A percentile compares a stretch with the other conserved stretches of the same genome.
These are phyloP conservation scores for Protomyces inundatus DNA, from an alignment of 1,139 yeast genomes.

Conservation along the genomic window DNA sequence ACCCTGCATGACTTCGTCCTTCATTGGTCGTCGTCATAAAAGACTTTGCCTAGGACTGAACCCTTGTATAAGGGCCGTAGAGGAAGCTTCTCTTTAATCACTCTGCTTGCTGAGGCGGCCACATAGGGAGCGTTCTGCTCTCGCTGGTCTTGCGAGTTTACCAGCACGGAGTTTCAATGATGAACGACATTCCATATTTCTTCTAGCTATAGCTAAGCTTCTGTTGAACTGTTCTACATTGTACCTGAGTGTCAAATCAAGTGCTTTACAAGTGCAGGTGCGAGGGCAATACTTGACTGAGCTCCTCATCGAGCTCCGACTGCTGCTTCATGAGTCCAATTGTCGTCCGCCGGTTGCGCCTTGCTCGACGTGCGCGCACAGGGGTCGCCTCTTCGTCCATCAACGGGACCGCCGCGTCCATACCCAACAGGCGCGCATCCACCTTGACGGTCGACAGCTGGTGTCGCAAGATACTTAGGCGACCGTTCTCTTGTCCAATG, in stretches of 20 bases:
- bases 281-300: slow-evolving; percentile 2
- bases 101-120: slow-evolving; percentile 1
- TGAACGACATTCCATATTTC: background rate
- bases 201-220: no score
- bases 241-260: no score
- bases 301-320: slow-evolving; percentile 9
- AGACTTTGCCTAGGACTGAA: background rate
- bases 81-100: background rate
- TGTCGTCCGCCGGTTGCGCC: slow-evolving; percentile 19
- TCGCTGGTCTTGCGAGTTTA: background rate
- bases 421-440: slow-evolving; percentile 3
- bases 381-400: slow-evolving; percentile 14
- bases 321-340: slow-evolving; percentile 6
- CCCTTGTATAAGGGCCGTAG: slow-evolving; percentile 2
- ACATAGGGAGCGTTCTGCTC: background rate
- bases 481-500: slow-evolving; percentile 16
- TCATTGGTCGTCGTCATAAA: background rate
- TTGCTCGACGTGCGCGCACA: slow-evolving; percentile 6
- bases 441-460: slow-evolving; percentile 16
- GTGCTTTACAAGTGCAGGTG: no score
- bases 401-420: background rate
- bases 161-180: background rate
- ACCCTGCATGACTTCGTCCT: background rate
- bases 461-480: background rate
- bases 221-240: no score